These are phyloP conservation scores for Ajuga reptans DNA, from an alignment of 305 asterid genomes.

Conservation along the genomic window DNA sequence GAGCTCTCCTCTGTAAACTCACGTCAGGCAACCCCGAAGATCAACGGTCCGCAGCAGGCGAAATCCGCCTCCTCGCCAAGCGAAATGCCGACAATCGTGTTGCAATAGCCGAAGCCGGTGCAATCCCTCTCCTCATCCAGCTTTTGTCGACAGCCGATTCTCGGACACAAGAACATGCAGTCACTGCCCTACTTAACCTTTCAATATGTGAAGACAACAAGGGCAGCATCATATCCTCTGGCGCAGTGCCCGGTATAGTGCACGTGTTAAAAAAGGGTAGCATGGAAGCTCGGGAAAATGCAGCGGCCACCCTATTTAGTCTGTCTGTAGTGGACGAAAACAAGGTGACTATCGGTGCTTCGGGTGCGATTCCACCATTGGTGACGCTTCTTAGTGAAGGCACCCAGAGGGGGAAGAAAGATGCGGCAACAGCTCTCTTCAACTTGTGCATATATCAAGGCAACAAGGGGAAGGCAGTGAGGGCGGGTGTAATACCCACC, in stretches of 20 bases:
- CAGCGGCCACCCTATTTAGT: slow-evolving; percentile 89
- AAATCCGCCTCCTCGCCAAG: slow-evolving; percentile 92
- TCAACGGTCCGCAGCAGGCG: slow-evolving; percentile 78
- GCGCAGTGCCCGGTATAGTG: slow-evolving; percentile 88
- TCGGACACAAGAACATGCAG: slow-evolving; percentile 88
- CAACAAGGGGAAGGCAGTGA: slow-evolving; percentile 84
- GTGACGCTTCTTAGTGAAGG: slow-evolving; percentile 71
- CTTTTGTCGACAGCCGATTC: slow-evolving; percentile 73
- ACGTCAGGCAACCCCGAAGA: slow-evolving; percentile 73
- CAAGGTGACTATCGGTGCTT: slow-evolving; percentile 69
- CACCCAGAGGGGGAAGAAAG: slow-evolving; percentile 79
- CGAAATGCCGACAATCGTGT: slow-evolving; percentile 88
- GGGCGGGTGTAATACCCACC: slow-evolving; percentile 80
- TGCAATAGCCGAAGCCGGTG: slow-evolving; percentile 95
- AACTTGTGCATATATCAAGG: slow-evolving; percentile 94
- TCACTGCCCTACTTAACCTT: slow-evolving; percentile 89
- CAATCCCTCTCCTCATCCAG: slow-evolving; percentile 68
- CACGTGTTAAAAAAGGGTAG: slow-evolving; percentile 75
- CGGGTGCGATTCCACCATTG: slow-evolving; percentile 80
- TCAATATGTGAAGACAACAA: slow-evolving; percentile 88
- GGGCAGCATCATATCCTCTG: slow-evolving; percentile 59
- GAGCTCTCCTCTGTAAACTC: slow-evolving; percentile 64
- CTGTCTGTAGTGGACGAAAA: slow-evolving; percentile 83
- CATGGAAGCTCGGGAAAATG: slow-evolving; percentile 91
- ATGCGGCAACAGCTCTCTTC: slow-evolving; percentile 88